phyloP scores from a whole-genome alignment of 2,329 filamentous ascomycete species.

The Xylariaceae sp. region DNA sequence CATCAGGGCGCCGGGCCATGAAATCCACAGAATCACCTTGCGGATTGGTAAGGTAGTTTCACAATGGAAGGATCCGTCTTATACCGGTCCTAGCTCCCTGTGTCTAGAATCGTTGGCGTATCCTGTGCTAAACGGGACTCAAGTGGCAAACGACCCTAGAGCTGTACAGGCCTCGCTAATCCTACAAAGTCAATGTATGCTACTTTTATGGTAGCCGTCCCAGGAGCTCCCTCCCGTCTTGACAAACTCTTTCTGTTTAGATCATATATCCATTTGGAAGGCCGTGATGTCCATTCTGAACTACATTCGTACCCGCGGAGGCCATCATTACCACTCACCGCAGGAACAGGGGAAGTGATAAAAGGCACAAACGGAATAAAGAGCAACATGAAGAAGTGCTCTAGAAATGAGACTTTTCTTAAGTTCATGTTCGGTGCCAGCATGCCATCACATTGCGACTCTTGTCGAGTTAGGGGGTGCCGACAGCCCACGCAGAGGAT shows the following conservation, averaged over 20 bases:
- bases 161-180: neutral
- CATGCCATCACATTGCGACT: neutral
- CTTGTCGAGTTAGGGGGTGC: neutral
- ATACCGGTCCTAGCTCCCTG: neutral
- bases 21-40: neutral
- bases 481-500: neutral
- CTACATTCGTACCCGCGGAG: neutral
- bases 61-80: neutral
- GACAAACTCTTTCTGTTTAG: neutral
- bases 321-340: neutral
- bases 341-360: neutral
- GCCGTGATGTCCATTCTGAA: neutral
- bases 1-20: neutral
- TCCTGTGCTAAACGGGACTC: neutral
- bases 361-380: neutral
- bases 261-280: neutral
- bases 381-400: neutral
- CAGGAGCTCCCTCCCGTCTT: neutral
- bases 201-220: neutral
- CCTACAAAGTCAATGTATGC: neutral
- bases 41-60: neutral
- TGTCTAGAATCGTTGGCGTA: neutral
- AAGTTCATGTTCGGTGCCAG: neutral
- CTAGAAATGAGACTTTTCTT: neutral
- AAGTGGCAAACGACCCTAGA: neutral